Evolutionary conservation across 2,329 filamentous ascomycete genomes (phyloP), one percentile per base, ranked within the genome.

Genomic region (Knoxdaviesia proteae): DNA sequence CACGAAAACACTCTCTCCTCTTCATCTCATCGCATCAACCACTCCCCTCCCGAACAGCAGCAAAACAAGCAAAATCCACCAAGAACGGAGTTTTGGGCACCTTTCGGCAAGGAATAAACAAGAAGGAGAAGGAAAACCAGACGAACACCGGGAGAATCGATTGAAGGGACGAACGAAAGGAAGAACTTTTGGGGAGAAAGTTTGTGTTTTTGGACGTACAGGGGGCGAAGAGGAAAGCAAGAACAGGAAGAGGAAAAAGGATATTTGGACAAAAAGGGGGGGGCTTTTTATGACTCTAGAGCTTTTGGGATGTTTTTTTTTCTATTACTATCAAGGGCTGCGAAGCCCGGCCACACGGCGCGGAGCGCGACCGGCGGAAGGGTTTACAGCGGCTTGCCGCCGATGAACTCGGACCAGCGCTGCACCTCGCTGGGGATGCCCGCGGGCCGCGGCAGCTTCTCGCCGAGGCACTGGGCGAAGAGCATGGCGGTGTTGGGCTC

Each of bases 401-500:
- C 86, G 54, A 94, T 81, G 61, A 96, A 98, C 54, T 96, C 80
- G 50, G 84, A 92, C 90, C 90, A 98, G 55, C 79, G 78, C 59
- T 81, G 78, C 54, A 96, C 90, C 64, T 98, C 90, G 40, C 74
- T 67, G 40, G 90, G 90, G 49, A 94, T 88, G 43, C 86, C 88
- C 57, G 90, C 84, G 47, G 74, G 65, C 54, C 84, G 77, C 47
- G 90, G 90, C 41, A 98, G 71, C 69, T 96, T 98, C 70, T 86
- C 83, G 63, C 70, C 90, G 84, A 98, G 92, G 64, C 90, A 96
- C 61, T 84, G 83, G 47, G 90, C 86, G 56, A 96, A 96, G 53
- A 96, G 81, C 49, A 90, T 78, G 47, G 90, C 88, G 52, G 90
- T 98, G 79, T 90, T 88, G 43, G 87, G 84, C 67, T 96, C 88